phyloP scores from a whole-genome alignment of 805 yeast species.

The Ogataea pilisensis region DNA sequence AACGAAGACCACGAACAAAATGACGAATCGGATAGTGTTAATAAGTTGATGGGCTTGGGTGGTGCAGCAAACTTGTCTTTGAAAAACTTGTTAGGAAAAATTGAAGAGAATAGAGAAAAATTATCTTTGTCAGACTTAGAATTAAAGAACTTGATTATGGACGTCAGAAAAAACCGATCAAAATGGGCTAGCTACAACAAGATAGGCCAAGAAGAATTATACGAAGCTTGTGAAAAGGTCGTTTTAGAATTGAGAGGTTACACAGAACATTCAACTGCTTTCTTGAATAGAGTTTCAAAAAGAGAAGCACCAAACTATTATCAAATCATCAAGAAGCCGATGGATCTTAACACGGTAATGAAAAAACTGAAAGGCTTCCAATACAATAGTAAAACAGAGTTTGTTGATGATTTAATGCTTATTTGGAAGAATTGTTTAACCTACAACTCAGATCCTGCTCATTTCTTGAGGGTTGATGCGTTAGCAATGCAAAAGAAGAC shows the following conservation, averaged over 20 bases:
- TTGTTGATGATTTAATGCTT: conserved; percentile 92
- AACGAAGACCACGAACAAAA: conserved; percentile 11
- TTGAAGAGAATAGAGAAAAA: conserved; percentile 76
- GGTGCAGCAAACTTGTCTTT: conserved; percentile 77
- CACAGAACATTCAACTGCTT: conserved; percentile 96
- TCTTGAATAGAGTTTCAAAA: conserved; percentile 91
- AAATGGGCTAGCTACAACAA: conserved; percentile 97
- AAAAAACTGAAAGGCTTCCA: conserved; percentile 81
- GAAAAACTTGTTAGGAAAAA: conserved; percentile 73
- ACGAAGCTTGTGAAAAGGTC: conserved; percentile 96
- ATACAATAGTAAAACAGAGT: conserved; percentile 79
- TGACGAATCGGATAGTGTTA: conserved; percentile 25
- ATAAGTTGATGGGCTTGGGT: conserved; percentile 29
- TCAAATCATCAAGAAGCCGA: conserved; percentile 83
- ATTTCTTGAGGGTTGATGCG: conserved; percentile 87
- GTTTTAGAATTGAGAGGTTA: conserved; percentile 83
- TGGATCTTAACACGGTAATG: conserved; percentile 94
- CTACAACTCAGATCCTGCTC: conserved; percentile 92
- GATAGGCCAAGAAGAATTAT: conserved; percentile 95
- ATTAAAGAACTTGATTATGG: conserved; percentile 78
- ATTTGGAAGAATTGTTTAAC: conserved; percentile 94
- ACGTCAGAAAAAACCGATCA: conserved; percentile 90
- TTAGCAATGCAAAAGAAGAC: conserved; percentile 94
- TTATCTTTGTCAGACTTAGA: conserved; percentile 76
- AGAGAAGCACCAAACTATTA: conserved; percentile 98